Evolutionary conservation across 2,329 filamentous ascomycete species (phyloP), one percentile per base, ranked within the genome.

Genomic region (Cryphonectria japonica): DNA sequence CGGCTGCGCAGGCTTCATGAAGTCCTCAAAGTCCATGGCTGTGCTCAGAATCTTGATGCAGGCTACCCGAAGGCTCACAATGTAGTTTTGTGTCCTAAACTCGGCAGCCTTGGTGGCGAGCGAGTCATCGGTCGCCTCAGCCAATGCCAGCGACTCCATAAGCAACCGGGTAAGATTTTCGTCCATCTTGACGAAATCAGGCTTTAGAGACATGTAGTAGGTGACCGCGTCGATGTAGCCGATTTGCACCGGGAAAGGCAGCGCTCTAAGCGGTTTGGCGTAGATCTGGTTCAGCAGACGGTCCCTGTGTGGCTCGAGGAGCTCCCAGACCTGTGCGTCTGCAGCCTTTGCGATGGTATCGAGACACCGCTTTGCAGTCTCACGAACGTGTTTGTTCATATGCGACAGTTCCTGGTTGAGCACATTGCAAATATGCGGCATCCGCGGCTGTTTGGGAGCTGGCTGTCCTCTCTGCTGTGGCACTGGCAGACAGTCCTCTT

Each of bases 211-310:
- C 83, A 99, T 88, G 78, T 97, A 97, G 80, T 97, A 99, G 0
- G 94, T 97, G 78, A 99, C 94, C 0, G 96, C 96, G 79, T 99
- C 97, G 75, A 99, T 98, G 78, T 97, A 98, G 4, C 96, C 97
- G 75, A 99, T 99, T 82, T 99, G 97, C 2, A 94, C 95, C 6
- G 93, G 88, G 78, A 99, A 99, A 0, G 96, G 96, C 73, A 99
- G 84, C 0, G 96, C 97, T 73, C 96, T 89, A 29, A 99, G 82
- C 19, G 96, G 96, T 79, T 99, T 99, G 75, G 93, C 93, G 83
- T 96, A 99, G 64, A 99, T 98, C 0, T 95, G 94, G 72, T 91
- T 87, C n/a, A 98, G 85, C 50, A 98, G 87, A 43, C 94, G 88
- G 71, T 98, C 95, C 80, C 96, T 97, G 76, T 97, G 93, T 0